phyloP scores from a whole-genome alignment of 768 basidiomycete genomes.

The Pulveroboletus sp. region DNA sequence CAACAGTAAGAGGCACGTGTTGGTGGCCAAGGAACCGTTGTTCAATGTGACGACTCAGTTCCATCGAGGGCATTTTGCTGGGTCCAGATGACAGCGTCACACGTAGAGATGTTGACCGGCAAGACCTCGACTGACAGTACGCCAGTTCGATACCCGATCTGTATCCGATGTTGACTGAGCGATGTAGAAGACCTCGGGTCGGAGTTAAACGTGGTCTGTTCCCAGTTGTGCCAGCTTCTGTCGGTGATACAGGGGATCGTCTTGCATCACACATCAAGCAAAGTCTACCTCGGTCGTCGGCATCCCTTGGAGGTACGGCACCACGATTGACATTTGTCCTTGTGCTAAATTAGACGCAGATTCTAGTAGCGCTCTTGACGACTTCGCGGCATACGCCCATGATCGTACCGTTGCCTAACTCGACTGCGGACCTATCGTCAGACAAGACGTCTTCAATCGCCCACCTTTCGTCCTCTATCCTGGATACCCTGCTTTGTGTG shows the following conservation, averaged over 20 bases:
- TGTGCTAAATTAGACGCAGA: conserved; percentile 38
- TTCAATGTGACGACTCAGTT: conserved; percentile 41
- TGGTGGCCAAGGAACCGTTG: not conserved
- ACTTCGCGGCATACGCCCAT: conserved; percentile 60
- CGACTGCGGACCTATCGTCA: conserved; percentile 14
- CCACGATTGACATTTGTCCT: not conserved
- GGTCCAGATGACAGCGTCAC: conserved; percentile 49
- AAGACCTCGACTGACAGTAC: conserved; percentile 44
- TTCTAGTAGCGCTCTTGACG: conserved; percentile 67
- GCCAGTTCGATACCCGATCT: conserved; percentile 8
- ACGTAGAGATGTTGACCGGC: conserved; percentile 47
- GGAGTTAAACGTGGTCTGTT: conserved; percentile 47
- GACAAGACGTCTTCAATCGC: conserved; percentile 20
- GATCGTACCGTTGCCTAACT: conserved; percentile 15
- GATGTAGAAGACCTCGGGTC: conserved; percentile 38
- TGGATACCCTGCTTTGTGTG: conserved; percentile 84
- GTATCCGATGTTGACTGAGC: not conserved
- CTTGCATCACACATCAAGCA: conserved; percentile 65
- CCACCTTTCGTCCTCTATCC: conserved; percentile 64
- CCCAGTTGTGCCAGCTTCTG: conserved; percentile 55
- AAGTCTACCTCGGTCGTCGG: conserved; percentile 63
- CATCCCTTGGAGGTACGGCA: conserved; percentile 59
- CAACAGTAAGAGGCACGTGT: conserved; percentile 52
- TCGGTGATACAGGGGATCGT: conserved; percentile 74
- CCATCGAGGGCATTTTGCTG: conserved; percentile 62